phyloP scores from a whole-genome alignment of 108 stramenopile genomes.

The Pseudonitzschia multiseries region DNA sequence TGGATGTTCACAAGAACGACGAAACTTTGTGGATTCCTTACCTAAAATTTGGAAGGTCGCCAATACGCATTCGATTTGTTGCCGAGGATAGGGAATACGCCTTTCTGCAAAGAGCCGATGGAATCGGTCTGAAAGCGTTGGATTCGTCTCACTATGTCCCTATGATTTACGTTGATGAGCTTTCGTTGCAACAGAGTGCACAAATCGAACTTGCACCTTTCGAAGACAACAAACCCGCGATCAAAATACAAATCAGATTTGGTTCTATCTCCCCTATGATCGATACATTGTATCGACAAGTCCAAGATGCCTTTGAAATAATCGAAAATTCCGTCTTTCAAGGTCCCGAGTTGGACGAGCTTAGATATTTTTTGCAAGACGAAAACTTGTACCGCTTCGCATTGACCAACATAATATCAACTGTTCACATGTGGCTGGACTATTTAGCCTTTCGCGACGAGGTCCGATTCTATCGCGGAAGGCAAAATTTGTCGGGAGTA shows the following conservation, averaged over 20 bases:
- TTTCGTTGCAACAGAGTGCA: conserved; percentile 35
- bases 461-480: conserved; percentile 47
- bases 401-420: conserved; percentile 44
- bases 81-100: conserved; percentile 38
- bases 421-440: conserved; percentile 45
- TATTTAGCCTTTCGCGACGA: conserved; percentile 57
- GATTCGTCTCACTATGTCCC: conserved; percentile 39
- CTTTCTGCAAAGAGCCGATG: conserved; percentile 36
- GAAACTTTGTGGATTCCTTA: conserved; percentile 33
- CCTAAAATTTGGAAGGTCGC: conserved; percentile 43
- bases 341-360: conserved; percentile 47
- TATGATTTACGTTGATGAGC: conserved; percentile 46
- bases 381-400: conserved; percentile 49
- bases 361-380: conserved; percentile 47
- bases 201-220: conserved; percentile 43
- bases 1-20: neutral
- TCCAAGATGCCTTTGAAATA: conserved; percentile 25
- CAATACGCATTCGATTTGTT: conserved; percentile 43
- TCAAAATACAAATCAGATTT: conserved; percentile 35
- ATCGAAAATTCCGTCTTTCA: conserved; percentile 15
- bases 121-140: conserved; percentile 22
- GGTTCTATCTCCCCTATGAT: conserved; percentile 36
- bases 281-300: conserved; percentile 40
- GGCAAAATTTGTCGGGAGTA: conserved; percentile 42
- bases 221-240: conserved; percentile 41